phyloP scores from a whole-genome alignment of 768 basidiomycete genomes.

The Hydnomerulius pinastri region DNA sequence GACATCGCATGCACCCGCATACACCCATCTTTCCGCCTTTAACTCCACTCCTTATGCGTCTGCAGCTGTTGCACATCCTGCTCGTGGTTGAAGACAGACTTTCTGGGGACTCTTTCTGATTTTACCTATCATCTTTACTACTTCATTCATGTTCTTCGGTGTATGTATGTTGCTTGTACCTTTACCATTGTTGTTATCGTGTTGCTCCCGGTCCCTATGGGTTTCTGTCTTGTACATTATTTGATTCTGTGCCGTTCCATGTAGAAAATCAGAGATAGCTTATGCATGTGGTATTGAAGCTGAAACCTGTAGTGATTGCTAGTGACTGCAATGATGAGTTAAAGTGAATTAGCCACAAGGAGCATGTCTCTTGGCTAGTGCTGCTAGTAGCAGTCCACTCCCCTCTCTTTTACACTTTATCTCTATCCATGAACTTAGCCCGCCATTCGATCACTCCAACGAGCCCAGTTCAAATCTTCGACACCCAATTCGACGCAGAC shows the following conservation, averaged over 20 bases:
- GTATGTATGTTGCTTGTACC: slow-evolving; percentile 27
- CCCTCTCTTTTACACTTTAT: slow-evolving; percentile 13
- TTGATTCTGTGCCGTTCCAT: background rate
- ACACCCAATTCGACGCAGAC: slow-evolving; percentile 80
- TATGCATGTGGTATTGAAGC: background rate
- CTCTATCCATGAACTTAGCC: slow-evolving; percentile 75
- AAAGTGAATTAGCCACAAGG: slow-evolving; percentile 7
- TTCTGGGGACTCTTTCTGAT: slow-evolving; percentile 17
- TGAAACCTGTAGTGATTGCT: too few species aligned
- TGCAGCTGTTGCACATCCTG: slow-evolving; percentile 30
- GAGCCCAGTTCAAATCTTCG: slow-evolving; percentile 70
- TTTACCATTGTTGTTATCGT: slow-evolving; percentile 18
- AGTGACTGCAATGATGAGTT: background rate
- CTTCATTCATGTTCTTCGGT: slow-evolving; percentile 12
- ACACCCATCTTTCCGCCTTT: slow-evolving; percentile 29
- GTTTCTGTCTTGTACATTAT: slow-evolving; percentile 22
- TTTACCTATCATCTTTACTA: slow-evolving; percentile 15
- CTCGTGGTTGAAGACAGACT: slow-evolving; percentile 22
- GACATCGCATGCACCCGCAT: slow-evolving; percentile 23
- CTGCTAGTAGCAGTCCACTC: slow-evolving; percentile 1
- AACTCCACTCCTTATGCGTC: slow-evolving; percentile 26
- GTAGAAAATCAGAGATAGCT: slow-evolving; percentile 12
- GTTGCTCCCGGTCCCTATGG: slow-evolving; percentile 11
- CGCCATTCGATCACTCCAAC: slow-evolving; percentile 82
- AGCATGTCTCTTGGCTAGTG: slow-evolving; percentile 20